These are phyloP conservation scores for Pichia nanzhaoensis DNA, from an alignment of 805 yeast genomes.

Conservation along the genomic window DNA sequence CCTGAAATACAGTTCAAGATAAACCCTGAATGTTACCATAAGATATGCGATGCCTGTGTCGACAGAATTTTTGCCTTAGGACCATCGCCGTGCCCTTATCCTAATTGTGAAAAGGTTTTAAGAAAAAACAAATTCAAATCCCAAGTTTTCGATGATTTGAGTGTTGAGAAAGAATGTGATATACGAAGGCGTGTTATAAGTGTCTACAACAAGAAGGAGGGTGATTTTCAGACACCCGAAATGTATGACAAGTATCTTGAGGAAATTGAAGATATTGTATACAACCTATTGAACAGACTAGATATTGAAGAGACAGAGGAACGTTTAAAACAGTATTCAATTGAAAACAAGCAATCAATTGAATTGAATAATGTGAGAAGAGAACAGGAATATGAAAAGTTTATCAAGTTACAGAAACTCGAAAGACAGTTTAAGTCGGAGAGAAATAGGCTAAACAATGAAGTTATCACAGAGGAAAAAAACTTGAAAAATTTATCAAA, in stretches of 20 bases:
- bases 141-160: slow-evolving; percentile 86
- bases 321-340: slow-evolving; percentile 60
- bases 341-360: slow-evolving; percentile 67
- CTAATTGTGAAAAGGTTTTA: slow-evolving; percentile 78
- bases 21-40: slow-evolving; percentile 97
- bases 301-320: slow-evolving; percentile 66
- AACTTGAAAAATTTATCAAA: slow-evolving; percentile 38
- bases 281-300: slow-evolving; percentile 62
- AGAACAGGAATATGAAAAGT: slow-evolving; percentile 63
- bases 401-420: slow-evolving; percentile 54
- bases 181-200: slow-evolving; percentile 69
- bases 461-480: slow-evolving; percentile 46
- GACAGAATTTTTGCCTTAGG: slow-evolving; percentile 92
- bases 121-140: slow-evolving; percentile 86
- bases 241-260: slow-evolving; percentile 78
- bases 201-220: slow-evolving; percentile 74
- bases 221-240: slow-evolving; percentile 55
- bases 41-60: slow-evolving; percentile 94
- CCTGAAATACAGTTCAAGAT: slow-evolving; percentile 90
- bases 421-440: slow-evolving; percentile 68
- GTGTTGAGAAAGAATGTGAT: slow-evolving; percentile 89
- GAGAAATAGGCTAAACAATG: slow-evolving; percentile 57
- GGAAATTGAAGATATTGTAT: slow-evolving; percentile 72
- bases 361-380: slow-evolving; percentile 67
- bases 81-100: slow-evolving; percentile 95